Evolutionary conservation across 2,329 filamentous ascomycete genomes (phyloP), one percentile per base, ranked within the genome.

Genomic region (Fusarium domesticum): DNA sequence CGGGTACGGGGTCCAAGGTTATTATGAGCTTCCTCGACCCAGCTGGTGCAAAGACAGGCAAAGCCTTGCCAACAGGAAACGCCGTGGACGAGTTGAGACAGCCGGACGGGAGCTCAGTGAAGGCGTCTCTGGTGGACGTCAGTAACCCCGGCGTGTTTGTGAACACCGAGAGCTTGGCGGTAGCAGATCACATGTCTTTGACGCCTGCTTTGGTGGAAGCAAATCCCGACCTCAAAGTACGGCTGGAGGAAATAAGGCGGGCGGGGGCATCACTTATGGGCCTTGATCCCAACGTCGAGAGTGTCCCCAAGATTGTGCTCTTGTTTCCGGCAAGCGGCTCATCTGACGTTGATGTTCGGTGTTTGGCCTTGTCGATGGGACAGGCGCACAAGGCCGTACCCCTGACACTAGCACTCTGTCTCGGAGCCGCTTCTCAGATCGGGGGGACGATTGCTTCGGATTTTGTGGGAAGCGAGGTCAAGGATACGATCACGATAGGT

Each of bases 91-190:
- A 40, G 0, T 66, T 87, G 14, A 66, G 72, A 0, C 39, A 67
- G 4, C 37, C 53, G 0, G 62, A 63, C 11, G 60, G 61, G 4
- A 55, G 43, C 6, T 71, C 68, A 0, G 61, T 80, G 4, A 53
- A 60, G 4, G 78, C 73, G 0, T 83, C 79, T 1, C 77, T 83
- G 18, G 71, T 85, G 1, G 84, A 87, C 49, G 79, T 79, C 1
- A 76, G 76, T 1, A 85, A 85, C 53, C 84, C 83, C 0, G 78
- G 77, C 36, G 72, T 83, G 12, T 87, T 87, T 56, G 67, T 87
- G 1, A 66, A 67, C 6, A 79, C 81, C 0, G 57, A 66, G 2
- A 75, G 81, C 45, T 57, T 85, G 12, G 64, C 62, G n/a, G 20
- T 64, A 1, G 72, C 66, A 4, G 64, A 80, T 3, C 62, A 72